phyloP scores from a whole-genome alignment of 2,329 filamentous ascomycete genomes.

The Trichoderma cornu-damae region DNA sequence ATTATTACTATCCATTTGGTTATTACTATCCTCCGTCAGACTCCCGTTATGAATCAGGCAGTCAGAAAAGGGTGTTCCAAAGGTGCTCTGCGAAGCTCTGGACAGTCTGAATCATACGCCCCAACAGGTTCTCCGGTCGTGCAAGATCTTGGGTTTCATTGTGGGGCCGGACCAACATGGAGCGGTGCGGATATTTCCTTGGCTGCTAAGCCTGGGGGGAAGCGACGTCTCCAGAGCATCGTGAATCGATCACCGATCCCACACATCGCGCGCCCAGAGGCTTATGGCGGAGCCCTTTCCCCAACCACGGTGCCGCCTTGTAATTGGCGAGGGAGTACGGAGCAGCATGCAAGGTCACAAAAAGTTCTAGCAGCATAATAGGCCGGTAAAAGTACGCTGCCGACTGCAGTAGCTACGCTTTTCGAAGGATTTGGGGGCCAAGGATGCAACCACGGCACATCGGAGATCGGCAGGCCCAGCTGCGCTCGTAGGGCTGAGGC shows the following conservation, averaged over 20 bases:
- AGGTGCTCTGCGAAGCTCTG: background rate
- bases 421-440: conserved; percentile 18
- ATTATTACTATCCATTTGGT: too few relatives aligned
- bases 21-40: background rate
- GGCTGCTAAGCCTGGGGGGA: conserved; percentile 1
- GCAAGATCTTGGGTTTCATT: background rate
- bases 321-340: conserved; percentile 10
- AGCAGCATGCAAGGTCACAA: conserved; percentile 14
- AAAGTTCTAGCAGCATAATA: conserved; percentile 13
- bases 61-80: background rate
- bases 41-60: background rate
- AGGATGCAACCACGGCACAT: conserved; percentile 18
- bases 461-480: conserved; percentile 18
- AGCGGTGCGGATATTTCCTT: background rate
- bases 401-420: conserved; percentile 11
- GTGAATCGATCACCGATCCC: conserved; percentile 11
- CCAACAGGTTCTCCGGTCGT: background rate
- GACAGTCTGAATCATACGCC: background rate
- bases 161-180: background rate
- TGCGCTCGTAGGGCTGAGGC: conserved; percentile 18
- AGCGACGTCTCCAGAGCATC: background rate
- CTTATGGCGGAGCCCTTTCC: conserved; percentile 10
- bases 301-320: conserved; percentile 3
- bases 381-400: conserved; percentile 1
- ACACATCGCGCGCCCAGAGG: background rate